A percentile compares a stretch with the other conserved stretches of the same genome.
Evolutionary conservation across 345 rosid genomes (phyloP).

Genomic region (Angophora floribunda): DNA sequence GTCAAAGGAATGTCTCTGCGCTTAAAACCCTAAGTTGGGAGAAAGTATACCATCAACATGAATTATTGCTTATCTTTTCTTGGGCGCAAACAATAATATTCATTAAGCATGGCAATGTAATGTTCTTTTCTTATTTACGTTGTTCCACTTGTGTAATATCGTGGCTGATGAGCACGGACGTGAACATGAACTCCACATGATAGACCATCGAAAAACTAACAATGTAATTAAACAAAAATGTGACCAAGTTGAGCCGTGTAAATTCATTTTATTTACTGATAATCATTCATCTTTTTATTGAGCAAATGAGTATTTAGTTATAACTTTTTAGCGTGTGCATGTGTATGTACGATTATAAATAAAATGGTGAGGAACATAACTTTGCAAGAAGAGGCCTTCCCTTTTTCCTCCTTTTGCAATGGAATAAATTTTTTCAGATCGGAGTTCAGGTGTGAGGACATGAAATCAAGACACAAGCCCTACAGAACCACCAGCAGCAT

Average conservation of each 20-base stretch:
- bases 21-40: not conserved
- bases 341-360: not conserved
- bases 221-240: not conserved
- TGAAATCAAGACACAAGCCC: not conserved
- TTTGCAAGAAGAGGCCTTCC: not conserved
- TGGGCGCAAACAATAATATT: not conserved
- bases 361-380: not conserved
- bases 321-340: not conserved
- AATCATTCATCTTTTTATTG: not conserved
- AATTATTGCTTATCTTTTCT: rapidly evolving
- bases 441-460: not conserved
- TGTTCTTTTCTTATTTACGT: not conserved
- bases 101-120: not conserved
- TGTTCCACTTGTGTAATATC: not conserved
- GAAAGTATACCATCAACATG: not conserved
- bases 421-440: not conserved
- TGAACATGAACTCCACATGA: not conserved
- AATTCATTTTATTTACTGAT: not conserved
- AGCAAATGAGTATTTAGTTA: not conserved
- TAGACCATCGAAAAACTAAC: rapidly evolving
- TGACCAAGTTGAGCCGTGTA: not conserved
- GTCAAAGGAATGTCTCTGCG: not conserved
- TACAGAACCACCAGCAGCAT: not conserved
- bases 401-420: not conserved
- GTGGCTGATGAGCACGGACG: too few species aligned